These are phyloP conservation scores for Aristolochia fimbriata DNA, from an alignment of 164 flowering plant species.

Conservation along the genomic window DNA sequence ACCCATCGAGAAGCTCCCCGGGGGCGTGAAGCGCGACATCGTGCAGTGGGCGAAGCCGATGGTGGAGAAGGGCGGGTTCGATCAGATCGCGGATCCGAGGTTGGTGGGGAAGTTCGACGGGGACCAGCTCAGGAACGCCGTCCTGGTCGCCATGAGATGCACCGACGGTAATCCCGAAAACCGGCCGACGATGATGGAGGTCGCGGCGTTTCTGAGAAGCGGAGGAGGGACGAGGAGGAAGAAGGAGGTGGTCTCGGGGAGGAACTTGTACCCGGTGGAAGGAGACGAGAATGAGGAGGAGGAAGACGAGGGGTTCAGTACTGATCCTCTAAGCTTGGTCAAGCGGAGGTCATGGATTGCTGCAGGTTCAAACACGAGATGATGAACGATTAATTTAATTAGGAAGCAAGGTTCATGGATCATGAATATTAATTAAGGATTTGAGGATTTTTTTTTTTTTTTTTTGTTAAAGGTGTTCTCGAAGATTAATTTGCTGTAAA, in stretches of 20 bases:
- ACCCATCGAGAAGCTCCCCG: slow-evolving; percentile 54
- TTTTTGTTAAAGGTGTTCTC: no score
- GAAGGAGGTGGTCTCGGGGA: slow-evolving; percentile 6
- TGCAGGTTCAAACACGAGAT: background rate
- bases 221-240: slow-evolving; percentile 25
- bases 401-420: no score
- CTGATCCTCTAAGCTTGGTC: background rate
- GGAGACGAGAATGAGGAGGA: slow-evolving; percentile 4
- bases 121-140: slow-evolving; percentile 19
- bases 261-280: slow-evolving; percentile 1
- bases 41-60: slow-evolving; percentile 59
- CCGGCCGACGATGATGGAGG: slow-evolving; percentile 53
- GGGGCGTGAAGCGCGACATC: slow-evolving; percentile 51
- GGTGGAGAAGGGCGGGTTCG: slow-evolving; percentile 35
- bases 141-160: slow-evolving; percentile 39
- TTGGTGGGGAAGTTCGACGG: slow-evolving; percentile 39
- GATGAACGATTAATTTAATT: background rate
- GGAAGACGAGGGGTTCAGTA: slow-evolving; percentile 10
- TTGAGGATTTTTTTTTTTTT: no score
- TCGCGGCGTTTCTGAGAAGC: slow-evolving; percentile 40
- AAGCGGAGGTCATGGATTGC: slow-evolving; percentile 6
- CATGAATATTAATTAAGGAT: no score
- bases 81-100: slow-evolving; percentile 48
- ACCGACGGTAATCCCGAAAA: slow-evolving; percentile 37
- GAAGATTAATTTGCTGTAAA: no score